These are phyloP conservation scores for Acrocalymma vagum DNA, from an alignment of 2,329 filamentous ascomycete species.

Conservation along the genomic window DNA sequence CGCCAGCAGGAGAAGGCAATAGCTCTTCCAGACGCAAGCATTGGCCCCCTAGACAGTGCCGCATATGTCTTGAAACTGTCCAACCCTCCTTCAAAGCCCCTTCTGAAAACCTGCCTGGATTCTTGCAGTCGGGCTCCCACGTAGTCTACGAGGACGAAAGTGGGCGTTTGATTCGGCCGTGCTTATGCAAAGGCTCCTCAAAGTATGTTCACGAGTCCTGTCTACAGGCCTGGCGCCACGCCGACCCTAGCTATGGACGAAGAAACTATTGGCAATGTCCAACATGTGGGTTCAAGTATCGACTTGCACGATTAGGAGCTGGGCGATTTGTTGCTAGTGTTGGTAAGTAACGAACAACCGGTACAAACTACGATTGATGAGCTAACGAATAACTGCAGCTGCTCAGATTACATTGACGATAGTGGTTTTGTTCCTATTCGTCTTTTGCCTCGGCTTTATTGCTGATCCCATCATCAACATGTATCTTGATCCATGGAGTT, in stretches of 20 bases:
- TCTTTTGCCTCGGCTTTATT: slow-evolving; percentile 88
- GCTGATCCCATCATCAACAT: slow-evolving; percentile 92
- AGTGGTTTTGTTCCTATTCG: slow-evolving; percentile 71
- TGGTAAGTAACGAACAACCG: slow-evolving; percentile 36
- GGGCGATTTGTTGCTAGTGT: slow-evolving; percentile 66
- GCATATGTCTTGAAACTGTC: slow-evolving; percentile 85
- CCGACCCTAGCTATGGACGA: slow-evolving; percentile 69
- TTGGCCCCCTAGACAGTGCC: slow-evolving; percentile 79
- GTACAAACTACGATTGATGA: background rate
- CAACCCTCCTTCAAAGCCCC: slow-evolving; percentile 66
- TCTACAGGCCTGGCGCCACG: slow-evolving; percentile 80
- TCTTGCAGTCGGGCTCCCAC: slow-evolving; percentile 64
- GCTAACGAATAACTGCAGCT: slow-evolving; percentile 37
- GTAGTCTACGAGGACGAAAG: slow-evolving; percentile 79
- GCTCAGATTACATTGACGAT: slow-evolving; percentile 77
- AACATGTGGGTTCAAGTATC: slow-evolving; percentile 86
- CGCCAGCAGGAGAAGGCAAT: slow-evolving; percentile 21
- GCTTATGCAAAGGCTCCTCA: slow-evolving; percentile 90
- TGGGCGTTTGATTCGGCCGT: slow-evolving; percentile 83
- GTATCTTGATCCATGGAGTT: slow-evolving; percentile 76
- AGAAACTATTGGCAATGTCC: slow-evolving; percentile 88
- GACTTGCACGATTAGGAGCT: slow-evolving; percentile 79
- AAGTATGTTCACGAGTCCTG: slow-evolving; percentile 96
- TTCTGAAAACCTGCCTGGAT: slow-evolving; percentile 62
- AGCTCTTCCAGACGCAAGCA: slow-evolving; percentile 48